phyloP scores from a whole-genome alignment of 352 stramenopile genomes.

The Pythium aquatile region DNA sequence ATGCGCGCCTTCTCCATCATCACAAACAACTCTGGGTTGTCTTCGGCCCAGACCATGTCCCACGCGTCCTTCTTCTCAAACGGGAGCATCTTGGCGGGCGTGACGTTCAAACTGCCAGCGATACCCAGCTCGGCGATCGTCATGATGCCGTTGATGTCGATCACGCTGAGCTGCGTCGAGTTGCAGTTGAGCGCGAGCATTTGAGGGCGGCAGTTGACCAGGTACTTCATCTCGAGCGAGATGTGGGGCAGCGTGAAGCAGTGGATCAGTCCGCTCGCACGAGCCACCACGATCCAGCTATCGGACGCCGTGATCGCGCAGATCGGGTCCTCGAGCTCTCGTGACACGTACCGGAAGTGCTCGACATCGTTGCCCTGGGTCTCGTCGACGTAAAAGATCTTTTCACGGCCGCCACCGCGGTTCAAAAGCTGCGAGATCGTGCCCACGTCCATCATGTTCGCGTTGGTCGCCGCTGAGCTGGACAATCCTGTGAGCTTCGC shows the following conservation, averaged over 20 bases:
- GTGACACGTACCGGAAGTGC: constrained; percentile 63
- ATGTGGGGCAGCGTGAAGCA: constrained; percentile 92
- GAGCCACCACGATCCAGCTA: constrained; percentile 79
- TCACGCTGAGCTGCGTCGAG: constrained; percentile 82
- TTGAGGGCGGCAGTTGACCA: constrained; percentile 77
- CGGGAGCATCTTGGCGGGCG: constrained; percentile 63
- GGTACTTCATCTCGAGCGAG: constrained; percentile 89
- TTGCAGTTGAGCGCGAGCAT: constrained; percentile 89
- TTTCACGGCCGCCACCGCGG: constrained; percentile 70
- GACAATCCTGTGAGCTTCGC: constrained; percentile 72
- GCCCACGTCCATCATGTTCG: constrained; percentile 46
- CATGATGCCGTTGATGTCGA: constrained; percentile 89
- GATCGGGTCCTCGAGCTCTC: constrained; percentile 83
- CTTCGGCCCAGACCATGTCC: constrained; percentile 91
- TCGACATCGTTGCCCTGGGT: constrained; percentile 72
- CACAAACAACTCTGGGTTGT: constrained; percentile 91
- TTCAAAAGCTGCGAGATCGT: constrained; percentile 70
- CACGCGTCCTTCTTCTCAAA: constrained; percentile 90
- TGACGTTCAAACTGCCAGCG: constrained; percentile 56
- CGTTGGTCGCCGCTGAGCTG: constrained; percentile 26
- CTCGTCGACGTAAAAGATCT: constrained; percentile 90
- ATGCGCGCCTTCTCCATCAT: constrained; percentile 93
- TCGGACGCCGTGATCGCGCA: constrained; percentile 85
- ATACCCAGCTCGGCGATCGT: constrained; percentile 83
- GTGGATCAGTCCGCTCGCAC: constrained; percentile 81